phyloP scores from a whole-genome alignment of 2,329 filamentous ascomycete genomes.

The Ascochyta clinopodiicola region DNA sequence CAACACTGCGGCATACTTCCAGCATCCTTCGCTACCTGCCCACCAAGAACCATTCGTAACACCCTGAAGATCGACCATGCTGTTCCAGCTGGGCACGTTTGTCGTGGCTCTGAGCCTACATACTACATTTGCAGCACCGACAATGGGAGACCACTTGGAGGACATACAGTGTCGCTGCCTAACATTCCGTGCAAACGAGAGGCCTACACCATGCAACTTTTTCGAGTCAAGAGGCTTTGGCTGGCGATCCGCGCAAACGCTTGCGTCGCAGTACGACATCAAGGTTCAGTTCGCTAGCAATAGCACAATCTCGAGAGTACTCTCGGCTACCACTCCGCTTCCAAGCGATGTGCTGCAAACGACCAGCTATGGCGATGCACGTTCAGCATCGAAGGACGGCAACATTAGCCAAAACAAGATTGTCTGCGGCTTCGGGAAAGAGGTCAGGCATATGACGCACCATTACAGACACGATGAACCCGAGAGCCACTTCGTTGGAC shows the following conservation, averaged over 20 bases:
- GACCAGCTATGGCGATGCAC: conserved; percentile 20
- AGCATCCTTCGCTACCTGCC: background rate
- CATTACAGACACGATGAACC: conserved; percentile 1
- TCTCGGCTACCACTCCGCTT: conserved; percentile 25
- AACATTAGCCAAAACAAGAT: conserved; percentile 28
- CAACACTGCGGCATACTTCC: background rate
- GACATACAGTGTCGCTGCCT: conserved; percentile 37
- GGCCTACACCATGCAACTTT: conserved; percentile 29
- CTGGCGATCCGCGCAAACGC: conserved; percentile 31
- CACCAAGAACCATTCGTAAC: background rate
- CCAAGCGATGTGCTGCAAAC: conserved; percentile 27
- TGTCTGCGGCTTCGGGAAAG: conserved; percentile 33
- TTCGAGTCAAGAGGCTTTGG: conserved; percentile 28
- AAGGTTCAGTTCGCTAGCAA: conserved; percentile 34
- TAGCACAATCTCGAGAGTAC: conserved; percentile 27
- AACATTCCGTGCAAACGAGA: conserved; percentile 27
- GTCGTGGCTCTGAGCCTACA: background rate
- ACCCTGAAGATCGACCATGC: background rate
- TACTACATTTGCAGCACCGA: conserved; percentile 15
- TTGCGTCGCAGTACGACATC: conserved; percentile 31
- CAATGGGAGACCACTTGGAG: conserved; percentile 22
- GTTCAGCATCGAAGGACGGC: background rate
- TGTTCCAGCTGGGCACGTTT: background rate
- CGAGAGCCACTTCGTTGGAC: conserved; percentile 24
- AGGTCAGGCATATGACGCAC: conserved; percentile 24